Evolutionary conservation across 495 filamentous ascomycete species (phyloP), one percentile per base, ranked within the genome.

Genomic region (Annulohypoxylon maeteangense): DNA sequence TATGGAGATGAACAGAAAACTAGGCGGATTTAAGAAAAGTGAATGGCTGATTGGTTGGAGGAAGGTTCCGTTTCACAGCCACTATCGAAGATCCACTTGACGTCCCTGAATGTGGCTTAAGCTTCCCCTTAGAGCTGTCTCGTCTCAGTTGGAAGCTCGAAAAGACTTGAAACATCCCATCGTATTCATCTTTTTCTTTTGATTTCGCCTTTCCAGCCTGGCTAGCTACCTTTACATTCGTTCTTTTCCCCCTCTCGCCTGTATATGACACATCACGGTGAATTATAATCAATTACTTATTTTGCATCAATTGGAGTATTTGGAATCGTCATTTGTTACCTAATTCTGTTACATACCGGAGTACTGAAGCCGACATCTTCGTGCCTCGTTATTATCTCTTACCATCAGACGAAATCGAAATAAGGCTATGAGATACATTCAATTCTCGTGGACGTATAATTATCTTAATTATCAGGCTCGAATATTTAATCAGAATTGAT

Each of bases 41-140:
- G 2, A 10, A 22, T 14, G 4, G 1, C 11, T 51, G 47, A 51
- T 51, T 20, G 42, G 42, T 47, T 16, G 4, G 42, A 47, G n/a
- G n/a, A 14, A 4, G 47, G 34, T 56, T 16, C 32, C 14, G 63
- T 66, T 66, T 66, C 63, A 66, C 63, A 66, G 63, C 63, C 63
- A 66, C 54, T 34, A 11, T 11, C 7, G 16, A 27, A 38, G 32
- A 56, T 51, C 58, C 51, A 55, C 65, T 32, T 14, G 7, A 20
- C 8, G 45, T 51, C 59, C 64, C 69, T 72, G 59, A 18, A 48
- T 72, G 64, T 72, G 69, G 69, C 69, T 72, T 40, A 72, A 72
- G 58, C 69, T 67, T 55, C 59, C 31, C 11, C 51, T 48, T 54
- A 34, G 34, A 36, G 29, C 25, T 59, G 65, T 69, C 70, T 73